Percentiles rank a stretch among this genome's conserved stretches.
Conservation (phyloP, 202 grass and related monocot species). For the Musa balbisiana region DNA sequence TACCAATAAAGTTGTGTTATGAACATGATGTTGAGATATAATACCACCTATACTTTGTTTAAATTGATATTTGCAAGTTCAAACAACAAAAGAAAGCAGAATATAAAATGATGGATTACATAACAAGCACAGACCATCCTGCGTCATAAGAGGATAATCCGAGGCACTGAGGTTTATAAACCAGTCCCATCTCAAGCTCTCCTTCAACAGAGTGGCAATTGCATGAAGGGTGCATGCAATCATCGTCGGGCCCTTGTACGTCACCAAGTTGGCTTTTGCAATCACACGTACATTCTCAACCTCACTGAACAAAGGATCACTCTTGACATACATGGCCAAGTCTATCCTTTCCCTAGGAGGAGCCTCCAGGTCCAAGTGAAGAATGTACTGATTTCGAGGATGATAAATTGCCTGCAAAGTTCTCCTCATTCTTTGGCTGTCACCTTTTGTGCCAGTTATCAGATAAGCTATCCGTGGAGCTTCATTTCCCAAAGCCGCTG, state of each 20-base stretch:
- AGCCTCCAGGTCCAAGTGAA: conserved; percentile 87
- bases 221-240: conserved; percentile 89
- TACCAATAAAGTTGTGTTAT: not conserved
- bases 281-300: conserved; percentile 80
- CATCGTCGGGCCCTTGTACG: conserved; percentile 95
- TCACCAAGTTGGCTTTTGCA: conserved; percentile 86
- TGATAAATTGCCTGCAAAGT: conserved; percentile 93
- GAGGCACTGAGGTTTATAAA: conserved; percentile 96
- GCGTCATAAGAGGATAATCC: conserved; percentile 96
- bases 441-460: conserved; percentile 84
- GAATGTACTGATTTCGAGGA: conserved; percentile 94
- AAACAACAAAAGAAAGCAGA: conserved; percentile 8
- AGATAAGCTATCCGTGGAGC: conserved; percentile 77
- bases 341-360: conserved; percentile 93
- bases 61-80: not conserved
- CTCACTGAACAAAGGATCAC: conserved; percentile 68
- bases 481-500: conserved; percentile 35
- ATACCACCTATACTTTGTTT: not conserved
- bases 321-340: conserved; percentile 85
- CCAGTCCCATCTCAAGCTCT: conserved; percentile 79
- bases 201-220: conserved; percentile 68
- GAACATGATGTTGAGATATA: conserved; percentile 5
- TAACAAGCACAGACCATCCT: conserved; percentile 59
- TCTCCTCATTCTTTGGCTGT: conserved; percentile 69
- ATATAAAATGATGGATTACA: not conserved